Conservation (phyloP, 371 early-diverging fungal species). For the Mucor sp. region DNA sequence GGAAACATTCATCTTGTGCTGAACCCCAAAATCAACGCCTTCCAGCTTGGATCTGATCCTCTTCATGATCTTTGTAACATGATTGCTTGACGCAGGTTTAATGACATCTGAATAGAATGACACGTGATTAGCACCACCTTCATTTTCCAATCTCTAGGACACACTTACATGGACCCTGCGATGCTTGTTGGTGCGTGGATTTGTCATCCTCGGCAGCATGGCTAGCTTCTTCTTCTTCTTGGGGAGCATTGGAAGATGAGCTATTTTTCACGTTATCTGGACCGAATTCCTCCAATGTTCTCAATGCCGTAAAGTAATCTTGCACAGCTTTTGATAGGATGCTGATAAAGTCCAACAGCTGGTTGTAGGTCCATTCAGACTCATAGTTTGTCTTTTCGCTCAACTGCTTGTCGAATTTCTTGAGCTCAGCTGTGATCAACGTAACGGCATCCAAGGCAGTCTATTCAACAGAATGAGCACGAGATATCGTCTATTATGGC, state of each 20-base stretch:
- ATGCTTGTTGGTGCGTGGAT: not conserved
- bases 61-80: constrained; percentile 63
- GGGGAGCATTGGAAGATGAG: not conserved
- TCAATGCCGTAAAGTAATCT: constrained; percentile 31
- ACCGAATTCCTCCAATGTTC: constrained; percentile 43
- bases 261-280: constrained; percentile 29
- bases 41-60: constrained; percentile 71
- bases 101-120: not conserved
- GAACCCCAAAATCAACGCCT: constrained; percentile 63
- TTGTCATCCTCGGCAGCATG: not conserved
- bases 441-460: constrained; percentile 20
- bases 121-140: not conserved
- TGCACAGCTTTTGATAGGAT: constrained; percentile 11
- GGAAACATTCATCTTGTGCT: constrained; percentile 54
- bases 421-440: constrained; percentile 11
- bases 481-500: not conserved
- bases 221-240: not conserved
- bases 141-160: not conserved
- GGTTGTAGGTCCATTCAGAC: constrained; percentile 28
- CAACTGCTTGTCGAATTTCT: constrained; percentile 19
- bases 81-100: constrained; percentile 43
- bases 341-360: constrained; percentile 16
- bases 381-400: constrained; percentile 14
- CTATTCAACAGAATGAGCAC: not conserved
- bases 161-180: constrained; percentile 16